Evolutionary conservation across 2,329 filamentous ascomycete species (phyloP).

Genomic region (Diaporthe ilicicola): DNA sequence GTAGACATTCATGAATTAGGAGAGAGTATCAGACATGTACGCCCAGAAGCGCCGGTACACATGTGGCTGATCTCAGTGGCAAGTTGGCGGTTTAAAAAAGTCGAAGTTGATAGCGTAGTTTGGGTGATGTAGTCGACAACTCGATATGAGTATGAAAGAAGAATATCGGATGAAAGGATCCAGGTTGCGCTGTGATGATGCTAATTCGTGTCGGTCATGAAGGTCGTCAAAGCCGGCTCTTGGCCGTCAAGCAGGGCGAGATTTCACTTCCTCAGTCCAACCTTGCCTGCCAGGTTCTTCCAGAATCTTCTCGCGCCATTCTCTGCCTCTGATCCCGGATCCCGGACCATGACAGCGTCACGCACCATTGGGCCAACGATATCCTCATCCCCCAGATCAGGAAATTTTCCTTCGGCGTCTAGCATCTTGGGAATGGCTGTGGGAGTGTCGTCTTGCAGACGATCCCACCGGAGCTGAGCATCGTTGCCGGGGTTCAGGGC

Average conservation of each 20-base stretch:
- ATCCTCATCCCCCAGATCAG: slow-evolving; percentile 86
- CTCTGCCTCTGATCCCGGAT: slow-evolving; percentile 49
- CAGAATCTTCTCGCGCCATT: slow-evolving; percentile 55
- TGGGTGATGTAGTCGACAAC: background rate
- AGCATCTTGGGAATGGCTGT: slow-evolving; percentile 74
- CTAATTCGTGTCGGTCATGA: slow-evolving; percentile 30
- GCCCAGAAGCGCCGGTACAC: background rate
- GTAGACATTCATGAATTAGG: slow-evolving; percentile 31
- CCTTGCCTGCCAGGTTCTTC: slow-evolving; percentile 57
- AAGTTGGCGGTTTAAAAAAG: background rate
- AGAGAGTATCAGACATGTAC: background rate
- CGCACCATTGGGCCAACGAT: slow-evolving; percentile 92
- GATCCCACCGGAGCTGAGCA: slow-evolving; percentile 46
- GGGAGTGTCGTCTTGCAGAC: slow-evolving; percentile 61
- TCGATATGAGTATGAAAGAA: background rate
- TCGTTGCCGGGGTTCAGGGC: slow-evolving; percentile 42
- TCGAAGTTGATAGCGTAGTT: slow-evolving; percentile 4
- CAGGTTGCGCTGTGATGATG: slow-evolving; percentile 22
- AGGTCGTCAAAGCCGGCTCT: slow-evolving; percentile 11
- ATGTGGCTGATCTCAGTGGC: background rate
- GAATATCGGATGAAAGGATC: background rate
- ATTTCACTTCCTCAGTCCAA: slow-evolving; percentile 44
- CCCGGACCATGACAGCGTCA: slow-evolving; percentile 61
- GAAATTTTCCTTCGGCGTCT: slow-evolving; percentile 84
- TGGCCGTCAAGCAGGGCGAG: background rate